A percentile compares a stretch with the other conserved stretches of the same genome.
Conservation (phyloP, 805 yeast genomes). For the Yamadazyma ubonensis region DNA sequence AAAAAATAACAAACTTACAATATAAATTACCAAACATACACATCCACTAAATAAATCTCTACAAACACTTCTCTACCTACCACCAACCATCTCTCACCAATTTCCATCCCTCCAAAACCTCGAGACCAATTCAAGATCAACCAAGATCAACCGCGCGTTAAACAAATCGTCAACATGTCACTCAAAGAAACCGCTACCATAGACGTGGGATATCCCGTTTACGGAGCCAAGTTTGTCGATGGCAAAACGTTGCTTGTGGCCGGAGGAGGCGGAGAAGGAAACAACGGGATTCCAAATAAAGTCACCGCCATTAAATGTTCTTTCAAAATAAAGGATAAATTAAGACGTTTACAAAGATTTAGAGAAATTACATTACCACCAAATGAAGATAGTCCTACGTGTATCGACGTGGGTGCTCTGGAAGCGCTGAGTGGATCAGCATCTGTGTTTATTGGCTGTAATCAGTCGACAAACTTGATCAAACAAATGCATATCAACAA, state of each 20-base stretch:
- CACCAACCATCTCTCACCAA: too few relatives aligned
- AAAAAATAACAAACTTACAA: too few relatives aligned
- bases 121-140: background rate
- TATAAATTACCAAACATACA: too few relatives aligned
- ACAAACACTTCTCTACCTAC: too few relatives aligned
- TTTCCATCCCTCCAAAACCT: conserved; percentile 1
- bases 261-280: conserved; percentile 97
- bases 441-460: conserved; percentile 69
- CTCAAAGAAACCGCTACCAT: conserved; percentile 35
- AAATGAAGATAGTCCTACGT: conserved; percentile 86
- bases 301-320: conserved; percentile 63
- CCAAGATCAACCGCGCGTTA: background rate
- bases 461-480: conserved; percentile 61
- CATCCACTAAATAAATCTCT: too few relatives aligned
- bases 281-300: conserved; percentile 84
- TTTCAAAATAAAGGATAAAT: conserved; percentile 46
- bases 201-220: conserved; percentile 71
- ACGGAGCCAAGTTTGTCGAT: conserved; percentile 70
- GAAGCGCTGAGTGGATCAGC: conserved; percentile 28
- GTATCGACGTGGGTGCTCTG: conserved; percentile 52
- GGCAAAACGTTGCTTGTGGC: conserved; percentile 63
- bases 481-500: conserved; percentile 58
- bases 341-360: conserved; percentile 49
- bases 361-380: conserved; percentile 60
- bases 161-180: conserved; percentile 21